Evolutionary conservation across 345 rosid species (phyloP), one percentile per base, ranked within the genome.

Genomic region (Camelina laxa): DNA sequence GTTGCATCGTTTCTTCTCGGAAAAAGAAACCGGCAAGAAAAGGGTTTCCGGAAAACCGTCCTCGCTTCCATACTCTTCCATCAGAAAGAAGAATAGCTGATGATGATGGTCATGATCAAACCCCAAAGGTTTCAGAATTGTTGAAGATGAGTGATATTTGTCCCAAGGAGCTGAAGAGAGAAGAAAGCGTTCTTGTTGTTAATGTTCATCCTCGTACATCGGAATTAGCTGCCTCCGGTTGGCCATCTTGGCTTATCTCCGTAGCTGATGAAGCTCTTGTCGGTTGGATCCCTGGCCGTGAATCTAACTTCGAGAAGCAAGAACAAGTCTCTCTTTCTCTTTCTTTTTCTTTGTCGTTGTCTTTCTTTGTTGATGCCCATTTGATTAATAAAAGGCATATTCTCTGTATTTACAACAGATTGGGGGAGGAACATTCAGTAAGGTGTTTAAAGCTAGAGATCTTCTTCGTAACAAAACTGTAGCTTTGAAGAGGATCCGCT

Each of bases 381-480:
- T 35, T 63, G 15, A 69, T 44, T 9, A 53, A 42, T n/a, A 7
- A 35, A 1, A 16, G 3, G 9, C 19, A 36, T 74, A 16, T 48
- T 36, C 15, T 48, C 21, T 75, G 58, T 61, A 15, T 60, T 39
- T 68, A 48, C 17, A 84, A 86, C 92, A 91, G 98, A 91, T 94
- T 82, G 98, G 98, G 10, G 89, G 89, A 83, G 98, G 96, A 85
- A 93, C 96, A 45, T 91, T 89, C 62, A 94, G 97, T 66, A 89
- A 80, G 45, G 98, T 94, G 63, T 94, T 85, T 82, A 88, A 84
- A 85, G 96, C 95, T 6, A 86, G 85, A 22, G 98, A 94, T 79
- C 69, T 88, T 47, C 36, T 81, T 74, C 63, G 78, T 19, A 67
- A 85, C 77, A 91, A 88, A 77, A 74, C 88, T 10, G 97, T 94